phyloP scores from a whole-genome alignment of 371 early-diverging fungal genomes.

The Syncephalastrum racemosum region DNA sequence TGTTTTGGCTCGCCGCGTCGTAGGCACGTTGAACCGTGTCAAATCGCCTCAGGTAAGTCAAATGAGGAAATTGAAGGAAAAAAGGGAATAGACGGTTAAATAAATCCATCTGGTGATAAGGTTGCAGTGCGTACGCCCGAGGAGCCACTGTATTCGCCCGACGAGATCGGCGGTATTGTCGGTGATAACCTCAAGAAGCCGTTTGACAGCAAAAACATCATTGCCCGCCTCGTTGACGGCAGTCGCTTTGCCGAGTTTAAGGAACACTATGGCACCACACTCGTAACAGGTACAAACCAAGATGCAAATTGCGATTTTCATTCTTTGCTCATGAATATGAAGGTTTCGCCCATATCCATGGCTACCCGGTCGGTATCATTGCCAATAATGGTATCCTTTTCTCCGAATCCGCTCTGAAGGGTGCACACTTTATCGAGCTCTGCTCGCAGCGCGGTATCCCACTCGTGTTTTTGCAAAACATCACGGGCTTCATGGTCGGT shows the following conservation, averaged over 20 bases:
- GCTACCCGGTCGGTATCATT: constrained; percentile 94
- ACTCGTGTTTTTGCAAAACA: constrained; percentile 95
- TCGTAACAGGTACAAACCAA: constrained; percentile 76
- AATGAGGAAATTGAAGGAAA: too few species aligned
- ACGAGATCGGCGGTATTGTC: constrained; percentile 94
- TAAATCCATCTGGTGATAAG: constrained; percentile 13
- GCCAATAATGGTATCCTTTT: constrained; percentile 98
- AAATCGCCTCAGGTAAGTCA: constrained; percentile 59
- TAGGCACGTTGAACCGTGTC: constrained; percentile 81
- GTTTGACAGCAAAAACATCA: constrained; percentile 93
- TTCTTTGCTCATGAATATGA: neutral
- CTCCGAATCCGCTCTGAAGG: constrained; percentile 94
- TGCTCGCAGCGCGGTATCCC: constrained; percentile 94
- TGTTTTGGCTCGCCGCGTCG: constrained; percentile 81
- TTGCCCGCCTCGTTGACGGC: constrained; percentile 96
- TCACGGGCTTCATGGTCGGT: constrained; percentile 95
- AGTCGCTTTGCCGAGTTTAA: constrained; percentile 95
- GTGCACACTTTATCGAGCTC: constrained; percentile 97
- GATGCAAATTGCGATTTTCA: neutral
- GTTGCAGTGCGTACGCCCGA: constrained; percentile 56
- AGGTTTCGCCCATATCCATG: constrained; percentile 93
- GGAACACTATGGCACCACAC: constrained; percentile 87
- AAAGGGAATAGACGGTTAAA: too few species aligned
- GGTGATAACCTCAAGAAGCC: constrained; percentile 90
- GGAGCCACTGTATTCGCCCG: constrained; percentile 83